A percentile compares a stretch with the other conserved stretches of the same genome.
These are phyloP conservation scores for Phaeosphaeriaceae sp. DNA, from an alignment of 2,329 filamentous ascomycete genomes.

Conservation along the genomic window DNA sequence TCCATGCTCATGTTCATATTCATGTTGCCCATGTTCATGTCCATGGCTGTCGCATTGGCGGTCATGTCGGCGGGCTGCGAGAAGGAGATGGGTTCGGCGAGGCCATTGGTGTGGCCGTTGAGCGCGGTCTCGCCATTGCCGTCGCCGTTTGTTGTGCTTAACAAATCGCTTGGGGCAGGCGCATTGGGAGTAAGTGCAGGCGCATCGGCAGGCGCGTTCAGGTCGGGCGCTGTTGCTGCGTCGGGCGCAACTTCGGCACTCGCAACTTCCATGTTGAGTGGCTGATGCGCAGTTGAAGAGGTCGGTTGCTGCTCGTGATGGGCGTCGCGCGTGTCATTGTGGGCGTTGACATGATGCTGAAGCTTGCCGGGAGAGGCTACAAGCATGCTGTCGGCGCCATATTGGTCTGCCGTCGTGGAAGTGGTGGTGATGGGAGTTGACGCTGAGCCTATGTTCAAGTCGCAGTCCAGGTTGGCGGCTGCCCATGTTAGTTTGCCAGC, in stretches of 20 bases:
- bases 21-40: constrained; percentile 5
- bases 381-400: constrained; percentile 44
- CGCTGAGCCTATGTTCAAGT: constrained; percentile 6
- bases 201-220: not conserved
- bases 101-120: constrained; percentile 10
- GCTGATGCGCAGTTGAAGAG: constrained; percentile 15
- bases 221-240: not conserved
- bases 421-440: constrained; percentile 8
- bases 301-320: constrained; percentile 22
- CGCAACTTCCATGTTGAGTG: constrained; percentile 38
- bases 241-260: constrained; percentile 6
- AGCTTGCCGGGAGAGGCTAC: constrained; percentile 32
- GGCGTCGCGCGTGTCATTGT: constrained; percentile 33
- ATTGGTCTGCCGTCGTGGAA: constrained; percentile 17
- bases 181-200: constrained; percentile 13
- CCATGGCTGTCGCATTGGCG: constrained; percentile 7
- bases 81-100: constrained; percentile 30
- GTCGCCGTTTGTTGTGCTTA: constrained; percentile 1
- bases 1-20: constrained; percentile 11
- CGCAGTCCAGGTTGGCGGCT: constrained; percentile 19
- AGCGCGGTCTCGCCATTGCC: not conserved
- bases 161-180: not conserved
- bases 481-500: constrained; percentile 32
- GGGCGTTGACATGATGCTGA: constrained; percentile 29
- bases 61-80: constrained; percentile 17